Percentiles rank a stretch among this genome's conserved stretches.
These are phyloP conservation scores for Glaciozyma martinii DNA, from an alignment of 768 basidiomycete species.

Conservation along the genomic window DNA sequence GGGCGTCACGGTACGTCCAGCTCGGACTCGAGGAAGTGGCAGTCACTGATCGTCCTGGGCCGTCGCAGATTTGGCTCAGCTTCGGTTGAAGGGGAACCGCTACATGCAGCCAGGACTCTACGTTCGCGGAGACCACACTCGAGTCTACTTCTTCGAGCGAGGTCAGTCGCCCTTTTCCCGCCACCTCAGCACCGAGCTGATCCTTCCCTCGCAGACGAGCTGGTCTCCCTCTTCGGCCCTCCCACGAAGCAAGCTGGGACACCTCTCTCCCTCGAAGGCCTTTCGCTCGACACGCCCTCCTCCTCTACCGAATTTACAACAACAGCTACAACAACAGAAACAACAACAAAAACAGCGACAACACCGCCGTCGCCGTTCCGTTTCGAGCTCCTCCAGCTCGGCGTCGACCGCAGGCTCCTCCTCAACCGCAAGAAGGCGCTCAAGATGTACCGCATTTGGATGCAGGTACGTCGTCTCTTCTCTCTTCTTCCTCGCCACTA, in stretches of 20 bases:
- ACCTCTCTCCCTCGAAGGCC: neutral
- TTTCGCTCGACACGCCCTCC: neutral
- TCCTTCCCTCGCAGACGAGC: constrained; percentile 18
- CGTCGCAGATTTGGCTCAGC: constrained; percentile 67
- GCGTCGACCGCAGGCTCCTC: constrained; percentile 77
- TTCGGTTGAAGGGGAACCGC: constrained; percentile 79
- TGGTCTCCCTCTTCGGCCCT: constrained; percentile 60
- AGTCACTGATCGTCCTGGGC: neutral
- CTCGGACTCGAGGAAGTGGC: no score
- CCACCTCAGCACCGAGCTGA: neutral
- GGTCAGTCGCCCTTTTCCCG: constrained; percentile 44
- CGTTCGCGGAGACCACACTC: constrained; percentile 89
- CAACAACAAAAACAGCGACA: neutral
- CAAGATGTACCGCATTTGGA: constrained; percentile 96
- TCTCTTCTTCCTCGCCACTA: neutral
- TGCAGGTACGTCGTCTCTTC: constrained; percentile 48
- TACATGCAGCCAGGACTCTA: constrained; percentile 82
- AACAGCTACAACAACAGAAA: neutral
- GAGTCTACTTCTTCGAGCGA: constrained; percentile 92
- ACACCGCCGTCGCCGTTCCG: neutral
- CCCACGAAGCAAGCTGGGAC: neutral
- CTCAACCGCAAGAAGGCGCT: constrained; percentile 88
- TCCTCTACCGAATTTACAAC: neutral
- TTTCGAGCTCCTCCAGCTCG: constrained; percentile 74
- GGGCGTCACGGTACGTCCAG: constrained; percentile 53